A percentile compares a stretch with the other conserved stretches of the same genome.
Conservation (phyloP, 306 rosid species). For the Echinosophora koreensis region DNA sequence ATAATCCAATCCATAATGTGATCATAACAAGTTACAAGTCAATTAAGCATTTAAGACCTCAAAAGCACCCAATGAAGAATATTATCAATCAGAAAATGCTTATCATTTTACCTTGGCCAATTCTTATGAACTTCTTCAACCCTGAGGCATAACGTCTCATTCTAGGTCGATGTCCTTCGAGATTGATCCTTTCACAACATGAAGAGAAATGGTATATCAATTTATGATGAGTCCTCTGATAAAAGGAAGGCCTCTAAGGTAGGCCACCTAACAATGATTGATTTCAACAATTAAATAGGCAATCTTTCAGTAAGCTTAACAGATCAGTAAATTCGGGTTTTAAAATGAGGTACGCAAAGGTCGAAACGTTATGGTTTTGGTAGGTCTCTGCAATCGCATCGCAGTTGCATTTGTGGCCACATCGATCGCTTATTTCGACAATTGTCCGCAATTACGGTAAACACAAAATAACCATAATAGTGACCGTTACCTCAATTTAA, state of each 20-base stretch:
- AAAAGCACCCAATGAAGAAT: not conserved
- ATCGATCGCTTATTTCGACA: too few species aligned
- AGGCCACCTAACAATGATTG: slow-evolving; percentile 1
- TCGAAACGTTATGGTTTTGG: too few species aligned
- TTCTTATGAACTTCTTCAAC: slow-evolving; percentile 74
- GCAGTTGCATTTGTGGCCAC: too few species aligned
- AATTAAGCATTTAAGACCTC: slow-evolving; percentile 16
- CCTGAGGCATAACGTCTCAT: slow-evolving; percentile 88
- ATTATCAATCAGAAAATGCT: slow-evolving; percentile 11
- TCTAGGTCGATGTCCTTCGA: slow-evolving; percentile 75
- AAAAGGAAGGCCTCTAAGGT: slow-evolving; percentile 25
- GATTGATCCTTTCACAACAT: slow-evolving; percentile 75
- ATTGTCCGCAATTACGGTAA: too few species aligned
- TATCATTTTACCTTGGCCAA: slow-evolving; percentile 83
- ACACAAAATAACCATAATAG: too few species aligned
- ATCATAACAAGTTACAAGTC: not conserved
- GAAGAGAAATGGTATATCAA: slow-evolving; percentile 33
- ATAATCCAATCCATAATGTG: not conserved
- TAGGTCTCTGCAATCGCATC: too few species aligned
- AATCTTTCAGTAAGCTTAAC: slow-evolving; percentile 3
- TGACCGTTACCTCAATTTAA: too few species aligned
- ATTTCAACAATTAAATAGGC: not conserved
- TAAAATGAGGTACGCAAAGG: too few species aligned
- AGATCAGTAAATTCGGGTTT: not conserved
- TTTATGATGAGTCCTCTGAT: slow-evolving; percentile 27